phyloP scores from a whole-genome alignment of 225 moss, liverwort and hornwort species.

The Pleurozium schreberi region DNA sequence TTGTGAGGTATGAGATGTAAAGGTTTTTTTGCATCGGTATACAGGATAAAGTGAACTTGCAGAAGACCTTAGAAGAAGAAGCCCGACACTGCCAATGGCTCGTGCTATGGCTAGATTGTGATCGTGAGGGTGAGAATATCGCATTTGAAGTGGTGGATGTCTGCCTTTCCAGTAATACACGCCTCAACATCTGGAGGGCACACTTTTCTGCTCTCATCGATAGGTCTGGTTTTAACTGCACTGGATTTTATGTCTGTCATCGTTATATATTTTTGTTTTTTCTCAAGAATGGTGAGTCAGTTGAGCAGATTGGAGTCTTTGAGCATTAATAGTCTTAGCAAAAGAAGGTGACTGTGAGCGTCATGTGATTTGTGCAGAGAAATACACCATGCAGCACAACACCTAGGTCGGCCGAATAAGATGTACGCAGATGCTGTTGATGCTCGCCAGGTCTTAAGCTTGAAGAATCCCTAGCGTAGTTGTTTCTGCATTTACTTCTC shows the following conservation, averaged over 20 bases:
- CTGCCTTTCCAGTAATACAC: conserved; percentile 65
- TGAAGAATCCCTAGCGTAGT: background rate
- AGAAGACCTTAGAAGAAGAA: conserved; percentile 83
- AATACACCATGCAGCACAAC: conserved; percentile 87
- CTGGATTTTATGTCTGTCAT: background rate
- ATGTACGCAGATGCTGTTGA: conserved; percentile 91
- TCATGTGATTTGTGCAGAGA: conserved; percentile 43
- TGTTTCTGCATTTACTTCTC: background rate
- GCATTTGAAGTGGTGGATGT: conserved; percentile 94
- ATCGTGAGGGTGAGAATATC: conserved; percentile 99
- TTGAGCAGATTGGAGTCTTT: background rate
- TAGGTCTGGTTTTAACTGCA: conserved; percentile 31
- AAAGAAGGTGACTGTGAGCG: background rate
- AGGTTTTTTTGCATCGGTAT: background rate
- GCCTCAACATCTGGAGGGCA: conserved; percentile 92
- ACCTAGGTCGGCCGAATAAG: conserved; percentile 88
- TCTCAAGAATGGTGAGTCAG: background rate
- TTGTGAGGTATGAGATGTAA: background rate
- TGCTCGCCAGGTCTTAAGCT: conserved; percentile 71
- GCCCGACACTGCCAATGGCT: conserved; percentile 81
- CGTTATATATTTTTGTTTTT: background rate
- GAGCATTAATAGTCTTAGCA: background rate
- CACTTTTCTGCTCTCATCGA: conserved; percentile 98
- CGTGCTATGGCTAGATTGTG: conserved; percentile 97
- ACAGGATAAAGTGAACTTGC: conserved; percentile 71